Conservation (phyloP, 129 eudicot genomes). For the Logfia minima region DNA sequence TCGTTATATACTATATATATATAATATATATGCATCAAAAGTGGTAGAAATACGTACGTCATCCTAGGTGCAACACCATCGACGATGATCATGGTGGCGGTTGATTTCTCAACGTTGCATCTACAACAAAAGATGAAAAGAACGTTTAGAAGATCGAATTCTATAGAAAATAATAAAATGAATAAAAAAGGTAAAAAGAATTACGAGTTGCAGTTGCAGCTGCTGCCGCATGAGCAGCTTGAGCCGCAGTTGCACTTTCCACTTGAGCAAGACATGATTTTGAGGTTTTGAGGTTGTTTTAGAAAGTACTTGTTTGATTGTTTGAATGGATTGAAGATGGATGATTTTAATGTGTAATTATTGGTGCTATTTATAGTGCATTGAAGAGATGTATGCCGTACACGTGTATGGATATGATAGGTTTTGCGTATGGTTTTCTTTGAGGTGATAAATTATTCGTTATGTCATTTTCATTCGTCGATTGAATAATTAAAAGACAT, state of each 20-base stretch:
- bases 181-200: background rate
- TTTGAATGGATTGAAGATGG: conserved; percentile 23
- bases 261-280: conserved; percentile 63
- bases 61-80: conserved; percentile 62
- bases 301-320: conserved; percentile 11
- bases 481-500: no score
- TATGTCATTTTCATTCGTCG: conserved; percentile 11
- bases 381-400: conserved; percentile 19
- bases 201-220: conserved; percentile 62
- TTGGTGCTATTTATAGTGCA: conserved; percentile 37
- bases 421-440: conserved; percentile 9
- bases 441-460: conserved; percentile 24
- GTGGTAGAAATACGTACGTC: conserved; percentile 34
- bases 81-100: conserved; percentile 49
- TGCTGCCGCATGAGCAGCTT: conserved; percentile 71
- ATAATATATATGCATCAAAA: background rate
- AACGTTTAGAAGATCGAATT: background rate
- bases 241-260: conserved; percentile 76
- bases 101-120: conserved; percentile 54
- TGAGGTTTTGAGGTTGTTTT: conserved; percentile 19
- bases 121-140: conserved; percentile 28
- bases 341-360: conserved; percentile 21
- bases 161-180: background rate
- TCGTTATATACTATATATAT: background rate
- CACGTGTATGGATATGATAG: conserved; percentile 40